Percentiles rank a stretch among this genome's conserved stretches.
Evolutionary conservation across 2,329 filamentous ascomycete species (phyloP).

Genomic region (Chaetomium globosum): DNA sequence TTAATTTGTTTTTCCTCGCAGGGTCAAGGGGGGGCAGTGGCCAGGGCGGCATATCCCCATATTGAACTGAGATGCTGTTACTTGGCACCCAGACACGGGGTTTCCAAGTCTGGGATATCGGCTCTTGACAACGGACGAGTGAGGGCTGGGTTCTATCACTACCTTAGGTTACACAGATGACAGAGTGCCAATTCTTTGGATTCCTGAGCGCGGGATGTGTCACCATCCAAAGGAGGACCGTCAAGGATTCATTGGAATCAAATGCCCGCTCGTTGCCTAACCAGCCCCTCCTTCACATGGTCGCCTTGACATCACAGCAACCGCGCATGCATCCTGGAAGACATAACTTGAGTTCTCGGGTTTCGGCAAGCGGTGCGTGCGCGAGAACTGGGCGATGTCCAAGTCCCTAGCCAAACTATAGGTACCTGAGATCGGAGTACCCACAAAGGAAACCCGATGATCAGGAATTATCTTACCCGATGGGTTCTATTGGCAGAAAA

Average conservation of each 20-base stretch:
- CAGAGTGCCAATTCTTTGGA: neutral
- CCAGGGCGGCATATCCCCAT: neutral
- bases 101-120: neutral
- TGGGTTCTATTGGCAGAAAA: neutral
- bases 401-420: neutral
- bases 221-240: neutral
- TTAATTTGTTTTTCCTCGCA: neutral
- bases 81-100: neutral
- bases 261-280: neutral
- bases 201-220: conserved; percentile 14
- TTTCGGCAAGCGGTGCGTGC: conserved; percentile 1
- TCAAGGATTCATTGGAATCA: neutral
- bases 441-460: neutral
- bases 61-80: neutral
- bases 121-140: too few relatives aligned
- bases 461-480: neutral
- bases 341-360: neutral
- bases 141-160: neutral
- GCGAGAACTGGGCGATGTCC: too few relatives aligned
- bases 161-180: conserved; percentile 2
- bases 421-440: neutral
- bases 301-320: neutral
- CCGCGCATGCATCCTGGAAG: too few relatives aligned
- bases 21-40: neutral
- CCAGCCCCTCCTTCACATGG: neutral